phyloP scores from a whole-genome alignment of 2,329 filamentous ascomycete genomes.

The Blastomyces percursus region DNA sequence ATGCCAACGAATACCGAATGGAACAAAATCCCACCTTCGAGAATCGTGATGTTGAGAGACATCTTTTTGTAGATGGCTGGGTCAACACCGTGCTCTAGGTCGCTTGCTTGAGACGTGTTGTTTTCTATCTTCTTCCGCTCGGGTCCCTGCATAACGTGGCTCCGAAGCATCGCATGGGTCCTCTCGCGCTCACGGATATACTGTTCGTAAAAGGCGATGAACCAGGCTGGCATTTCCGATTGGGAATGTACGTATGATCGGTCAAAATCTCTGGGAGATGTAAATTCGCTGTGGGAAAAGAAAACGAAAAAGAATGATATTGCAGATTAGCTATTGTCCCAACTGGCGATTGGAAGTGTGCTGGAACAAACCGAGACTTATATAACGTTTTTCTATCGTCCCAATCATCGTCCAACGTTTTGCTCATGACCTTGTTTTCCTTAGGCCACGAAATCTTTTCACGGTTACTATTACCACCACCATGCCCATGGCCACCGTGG shows the following conservation, averaged over 20 bases:
- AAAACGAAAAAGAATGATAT: not conserved
- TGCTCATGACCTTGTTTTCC: constrained; percentile 11
- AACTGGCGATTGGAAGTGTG: not conserved
- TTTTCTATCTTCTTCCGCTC: not conserved
- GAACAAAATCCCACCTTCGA: constrained; percentile 67
- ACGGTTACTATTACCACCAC: not conserved
- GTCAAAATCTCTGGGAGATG: constrained; percentile 7
- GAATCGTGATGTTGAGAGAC: constrained; percentile 57
- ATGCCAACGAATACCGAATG: constrained; percentile 66
- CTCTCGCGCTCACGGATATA: constrained; percentile 51
- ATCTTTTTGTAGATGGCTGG: constrained; percentile 44
- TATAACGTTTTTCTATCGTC: constrained; percentile 8
- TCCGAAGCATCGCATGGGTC: constrained; percentile 45
- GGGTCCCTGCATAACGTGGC: not conserved
- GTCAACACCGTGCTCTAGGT: constrained; percentile 28
- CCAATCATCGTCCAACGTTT: constrained; percentile 6
- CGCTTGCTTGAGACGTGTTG: constrained; percentile 6
- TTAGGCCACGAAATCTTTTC: constrained; percentile 10
- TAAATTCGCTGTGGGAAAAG: constrained; percentile 4
- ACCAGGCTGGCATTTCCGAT: constrained; percentile 11
- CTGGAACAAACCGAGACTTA: constrained; percentile 5
- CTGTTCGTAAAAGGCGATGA: constrained; percentile 35
- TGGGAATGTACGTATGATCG: constrained; percentile 4
- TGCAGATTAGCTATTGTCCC: not conserved
- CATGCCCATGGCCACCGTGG: not conserved